These are phyloP conservation scores for Lumnitzera littorea DNA, from an alignment of 345 rosid genomes.

Conservation along the genomic window DNA sequence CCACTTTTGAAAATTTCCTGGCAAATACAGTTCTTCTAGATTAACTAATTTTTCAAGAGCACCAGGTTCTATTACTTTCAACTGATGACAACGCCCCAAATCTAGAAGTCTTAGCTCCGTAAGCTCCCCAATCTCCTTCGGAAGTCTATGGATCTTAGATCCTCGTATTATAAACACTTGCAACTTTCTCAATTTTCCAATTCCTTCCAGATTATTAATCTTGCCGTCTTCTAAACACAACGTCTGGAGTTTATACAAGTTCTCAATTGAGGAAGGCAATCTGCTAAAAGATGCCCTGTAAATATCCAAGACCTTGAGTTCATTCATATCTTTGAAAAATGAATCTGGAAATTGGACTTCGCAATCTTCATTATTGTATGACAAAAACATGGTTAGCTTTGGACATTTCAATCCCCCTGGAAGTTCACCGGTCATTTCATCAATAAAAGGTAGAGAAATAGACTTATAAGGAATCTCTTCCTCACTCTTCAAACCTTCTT, in stretches of 20 bases:
- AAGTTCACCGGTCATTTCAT: not conserved
- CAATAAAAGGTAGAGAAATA: constrained; percentile 1
- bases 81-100: constrained; percentile 7
- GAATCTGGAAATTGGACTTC: not conserved
- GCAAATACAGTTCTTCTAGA: constrained; percentile 20
- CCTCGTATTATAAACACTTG: constrained; percentile 5
- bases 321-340: constrained; percentile 9
- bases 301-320: constrained; percentile 20
- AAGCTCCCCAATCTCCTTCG: constrained; percentile 1
- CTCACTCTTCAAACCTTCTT: not conserved
- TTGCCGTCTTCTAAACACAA: constrained; percentile 3
- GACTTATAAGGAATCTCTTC: not conserved
- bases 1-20: constrained; percentile 11
- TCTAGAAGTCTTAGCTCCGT: constrained; percentile 11
- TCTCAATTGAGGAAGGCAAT: constrained; percentile 1
- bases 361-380: not conserved
- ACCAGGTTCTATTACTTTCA: constrained; percentile 13
- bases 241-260: constrained; percentile 3
- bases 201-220: constrained; percentile 8
- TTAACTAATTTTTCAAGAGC: constrained; percentile 5
- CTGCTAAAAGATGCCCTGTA: not conserved
- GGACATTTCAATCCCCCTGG: constrained; percentile 11
- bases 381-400: not conserved
- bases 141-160: not conserved
- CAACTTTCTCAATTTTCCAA: not conserved